These are phyloP conservation scores for Primulina tabacum DNA, from an alignment of 257 asterid genomes.

Conservation along the genomic window DNA sequence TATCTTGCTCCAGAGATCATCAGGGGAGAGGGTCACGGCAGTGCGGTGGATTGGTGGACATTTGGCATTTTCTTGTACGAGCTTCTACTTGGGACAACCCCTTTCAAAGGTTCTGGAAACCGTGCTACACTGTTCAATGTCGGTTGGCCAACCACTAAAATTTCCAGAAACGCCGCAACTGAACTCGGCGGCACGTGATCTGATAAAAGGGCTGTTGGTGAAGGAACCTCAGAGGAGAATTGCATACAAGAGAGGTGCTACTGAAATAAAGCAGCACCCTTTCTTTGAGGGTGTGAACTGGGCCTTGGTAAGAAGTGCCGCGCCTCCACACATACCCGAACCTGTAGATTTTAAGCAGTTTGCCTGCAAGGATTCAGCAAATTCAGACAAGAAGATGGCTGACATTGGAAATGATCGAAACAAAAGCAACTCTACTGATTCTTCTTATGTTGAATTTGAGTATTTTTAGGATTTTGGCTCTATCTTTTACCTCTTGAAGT, in stretches of 20 bases:
- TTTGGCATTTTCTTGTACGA: slow-evolving; percentile 57
- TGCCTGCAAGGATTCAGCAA: slow-evolving; percentile 31
- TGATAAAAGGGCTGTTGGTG: slow-evolving; percentile 48
- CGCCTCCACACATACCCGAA: slow-evolving; percentile 45
- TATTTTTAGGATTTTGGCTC: slow-evolving; percentile 32
- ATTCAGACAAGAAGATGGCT: slow-evolving; percentile 39
- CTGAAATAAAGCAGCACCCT: slow-evolving; percentile 59
- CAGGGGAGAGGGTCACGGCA: slow-evolving; percentile 60
- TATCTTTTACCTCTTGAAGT: neutral
- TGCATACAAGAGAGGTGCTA: slow-evolving; percentile 55
- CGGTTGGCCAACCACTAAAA: slow-evolving; percentile 53
- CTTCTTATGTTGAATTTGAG: slow-evolving; percentile 53
- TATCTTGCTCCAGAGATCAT: slow-evolving; percentile 58
- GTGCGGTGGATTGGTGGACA: slow-evolving; percentile 71
- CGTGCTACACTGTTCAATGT: slow-evolving; percentile 50
- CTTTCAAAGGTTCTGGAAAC: slow-evolving; percentile 54
- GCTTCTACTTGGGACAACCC: slow-evolving; percentile 51
- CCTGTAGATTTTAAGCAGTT: slow-evolving; percentile 45
- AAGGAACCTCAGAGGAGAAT: slow-evolving; percentile 56
- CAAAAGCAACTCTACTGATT: slow-evolving; percentile 31
- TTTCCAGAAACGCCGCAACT: slow-evolving; percentile 45
- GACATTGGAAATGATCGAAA: slow-evolving; percentile 31
- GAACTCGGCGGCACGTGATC: slow-evolving; percentile 40
- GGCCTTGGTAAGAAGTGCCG: slow-evolving; percentile 53
- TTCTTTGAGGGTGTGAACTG: slow-evolving; percentile 60